Percentiles rank a stretch among this genome's conserved stretches.
Conservation (phyloP, 2,329 filamentous ascomycete genomes). For the Trichoderma citrinoviride region DNA sequence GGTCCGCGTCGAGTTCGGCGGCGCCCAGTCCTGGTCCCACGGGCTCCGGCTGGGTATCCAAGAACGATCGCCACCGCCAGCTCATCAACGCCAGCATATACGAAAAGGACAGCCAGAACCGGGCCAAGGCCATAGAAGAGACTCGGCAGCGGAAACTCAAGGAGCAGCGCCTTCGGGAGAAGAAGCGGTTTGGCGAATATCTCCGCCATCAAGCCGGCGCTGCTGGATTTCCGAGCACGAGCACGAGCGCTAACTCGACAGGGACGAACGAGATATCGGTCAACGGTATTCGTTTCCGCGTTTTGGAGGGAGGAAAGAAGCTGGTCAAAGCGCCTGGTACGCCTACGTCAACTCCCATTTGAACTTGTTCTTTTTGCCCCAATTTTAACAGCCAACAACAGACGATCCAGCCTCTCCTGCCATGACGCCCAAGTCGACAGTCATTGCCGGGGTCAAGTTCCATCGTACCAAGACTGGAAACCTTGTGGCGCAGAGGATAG, state of each 20-base stretch:
- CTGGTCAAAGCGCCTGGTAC: slow-evolving; percentile 70
- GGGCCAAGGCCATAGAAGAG: slow-evolving; percentile 69
- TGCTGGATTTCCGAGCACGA: slow-evolving; percentile 28
- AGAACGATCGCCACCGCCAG: slow-evolving; percentile 74
- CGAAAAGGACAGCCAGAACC: slow-evolving; percentile 67
- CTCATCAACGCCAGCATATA: slow-evolving; percentile 79
- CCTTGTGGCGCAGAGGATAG: slow-evolving; percentile 71
- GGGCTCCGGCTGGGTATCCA: slow-evolving; percentile 60
- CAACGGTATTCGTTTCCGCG: slow-evolving; percentile 69
- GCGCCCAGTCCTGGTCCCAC: slow-evolving; percentile 35
- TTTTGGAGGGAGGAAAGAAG: slow-evolving; percentile 78
- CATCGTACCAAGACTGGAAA: slow-evolving; percentile 86
- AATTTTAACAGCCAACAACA: slow-evolving; percentile 30
- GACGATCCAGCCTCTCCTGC: slow-evolving; percentile 60
- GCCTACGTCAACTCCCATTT: slow-evolving; percentile 6
- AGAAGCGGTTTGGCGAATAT: slow-evolving; percentile 49
- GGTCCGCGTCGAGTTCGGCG: slow-evolving; percentile 39
- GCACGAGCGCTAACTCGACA: slow-evolving; percentile 29
- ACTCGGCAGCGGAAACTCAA: slow-evolving; percentile 58
- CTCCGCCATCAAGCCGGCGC: slow-evolving; percentile 32
- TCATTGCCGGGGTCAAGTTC: slow-evolving; percentile 76
- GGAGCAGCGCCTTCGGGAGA: slow-evolving; percentile 56
- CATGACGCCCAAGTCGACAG: slow-evolving; percentile 70
- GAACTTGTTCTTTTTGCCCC: not conserved
- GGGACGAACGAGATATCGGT: slow-evolving; percentile 62